Evolutionary conservation across 2,329 filamentous ascomycete genomes (phyloP), one percentile per base, ranked within the genome.

Genomic region (Stromatinia cepivora): DNA sequence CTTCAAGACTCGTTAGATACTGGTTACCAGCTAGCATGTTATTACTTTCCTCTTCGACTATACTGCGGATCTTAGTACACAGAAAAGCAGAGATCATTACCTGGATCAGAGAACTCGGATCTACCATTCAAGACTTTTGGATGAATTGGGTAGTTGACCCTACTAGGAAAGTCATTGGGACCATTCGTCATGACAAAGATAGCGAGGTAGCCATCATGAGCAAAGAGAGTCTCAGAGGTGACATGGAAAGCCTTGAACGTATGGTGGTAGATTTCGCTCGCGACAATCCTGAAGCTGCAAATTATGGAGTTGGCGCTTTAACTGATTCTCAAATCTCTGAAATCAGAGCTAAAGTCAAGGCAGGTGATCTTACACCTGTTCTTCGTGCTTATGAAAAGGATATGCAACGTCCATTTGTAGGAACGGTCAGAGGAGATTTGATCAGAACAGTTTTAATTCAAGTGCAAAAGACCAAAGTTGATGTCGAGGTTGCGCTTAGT

Each of bases 201-300:
- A 97, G 93, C 77, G 94, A 98, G 78, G 94, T 99, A 73, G 95
- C 94, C 57, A 92, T 99, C 73, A 95, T 99, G 91, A 97, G 93
- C 81, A 92, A 93, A 70, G 91, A 94, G 74, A 97, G 93, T 74
- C 85, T 99, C 31, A 90, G 91, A 78, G 93, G 94, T 1, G 95
- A 99, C 78, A 88, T 93, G 45, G 92, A 93, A 67, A 97, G 93
- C 77, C 83, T 99, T 45, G 94, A 99, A 79, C 90, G 95, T 61
- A 99, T 99, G 95, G 96, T 99, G 5, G 90, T 99, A 50, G 95
- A 98, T 74, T 99, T 99, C 81, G 92, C 94, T 6, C 82, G 90
- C 13, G 93, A 97, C 75, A 93, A 93, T 76, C 91, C 92, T 1
- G 84, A 87, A 66, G 85, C 88, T 39, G 81, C 84, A 25, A 76